phyloP scores from a whole-genome alignment of 805 yeast genomes.

The Suhomyces faveliae region DNA sequence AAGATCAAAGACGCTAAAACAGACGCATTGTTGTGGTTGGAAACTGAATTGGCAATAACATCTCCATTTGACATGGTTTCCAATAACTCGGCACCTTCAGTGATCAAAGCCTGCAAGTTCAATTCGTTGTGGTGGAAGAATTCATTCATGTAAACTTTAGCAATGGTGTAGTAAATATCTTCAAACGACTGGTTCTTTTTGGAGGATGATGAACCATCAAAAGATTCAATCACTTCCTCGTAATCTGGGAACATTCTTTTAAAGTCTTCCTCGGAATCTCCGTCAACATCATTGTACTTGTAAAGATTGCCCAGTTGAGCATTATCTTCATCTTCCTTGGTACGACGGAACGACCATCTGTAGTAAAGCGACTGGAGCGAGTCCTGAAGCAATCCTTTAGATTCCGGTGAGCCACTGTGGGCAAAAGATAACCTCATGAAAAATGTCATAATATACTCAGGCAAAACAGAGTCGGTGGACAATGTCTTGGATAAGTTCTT shows the following conservation, averaged over 20 bases:
- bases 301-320: conserved; percentile 62
- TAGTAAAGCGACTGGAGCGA: conserved; percentile 61
- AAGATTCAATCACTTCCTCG: conserved; percentile 56
- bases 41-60: conserved; percentile 5
- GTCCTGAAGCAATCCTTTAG: conserved; percentile 23
- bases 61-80: conserved; percentile 11
- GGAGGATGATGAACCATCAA: conserved; percentile 9
- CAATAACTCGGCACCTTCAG: conserved; percentile 36
- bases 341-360: conserved; percentile 76
- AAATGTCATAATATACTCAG: conserved; percentile 52
- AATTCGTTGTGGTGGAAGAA: conserved; percentile 26
- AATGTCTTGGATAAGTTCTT: conserved; percentile 37
- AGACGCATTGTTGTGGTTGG: conserved; percentile 19
- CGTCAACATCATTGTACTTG: conserved; percentile 60
- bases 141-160: conserved; percentile 46
- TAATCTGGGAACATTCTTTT: conserved; percentile 81
- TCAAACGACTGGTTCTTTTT: conserved; percentile 34
- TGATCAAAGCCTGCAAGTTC: conserved; percentile 28
- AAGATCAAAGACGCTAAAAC: conserved; percentile 19
- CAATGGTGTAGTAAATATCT: conserved; percentile 48
- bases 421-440: conserved; percentile 45
- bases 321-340: conserved; percentile 63
- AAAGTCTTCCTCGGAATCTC: conserved; percentile 79
- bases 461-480: conserved; percentile 43
- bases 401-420: conserved; percentile 17